Percentiles rank a stretch among this genome's conserved stretches.
phyloP scores from a whole-genome alignment of 768 basidiomycete genomes.

The Nidula microcarpa region DNA sequence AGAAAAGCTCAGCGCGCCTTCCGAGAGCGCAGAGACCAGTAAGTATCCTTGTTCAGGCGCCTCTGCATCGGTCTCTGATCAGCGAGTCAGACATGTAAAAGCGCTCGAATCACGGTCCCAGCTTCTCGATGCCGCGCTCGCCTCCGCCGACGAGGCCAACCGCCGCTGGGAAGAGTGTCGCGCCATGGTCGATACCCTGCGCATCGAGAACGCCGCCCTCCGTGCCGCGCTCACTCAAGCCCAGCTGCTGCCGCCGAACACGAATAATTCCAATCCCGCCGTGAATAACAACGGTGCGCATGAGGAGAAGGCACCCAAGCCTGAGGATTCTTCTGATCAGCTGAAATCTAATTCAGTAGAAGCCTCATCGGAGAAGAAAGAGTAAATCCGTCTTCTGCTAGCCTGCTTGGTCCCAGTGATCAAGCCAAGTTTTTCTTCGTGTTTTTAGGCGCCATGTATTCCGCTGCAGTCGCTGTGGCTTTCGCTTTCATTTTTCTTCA shows the following conservation, averaged over 20 bases:
- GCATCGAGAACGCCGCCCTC: conserved; percentile 78
- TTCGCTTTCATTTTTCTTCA: no score
- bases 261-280: conserved; percentile 6
- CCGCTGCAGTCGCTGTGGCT: no score
- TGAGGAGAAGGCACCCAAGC: conserved; percentile 22
- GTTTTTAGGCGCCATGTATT: no score
- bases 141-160: conserved; percentile 85
- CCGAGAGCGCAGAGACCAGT: conserved; percentile 88
- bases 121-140: conserved; percentile 80
- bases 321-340: conserved; percentile 18
- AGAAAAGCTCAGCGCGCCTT: conserved; percentile 92
- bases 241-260: conserved; percentile 32
- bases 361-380: conserved; percentile 12
- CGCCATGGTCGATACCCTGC: conserved; percentile 83
- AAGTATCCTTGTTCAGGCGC: conserved; percentile 23
- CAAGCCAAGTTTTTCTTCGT: no score
- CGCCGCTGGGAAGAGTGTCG: conserved; percentile 89
- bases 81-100: conserved; percentile 68
- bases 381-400: conserved; percentile 1
- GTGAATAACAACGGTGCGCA: conserved; percentile 18
- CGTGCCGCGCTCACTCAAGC: conserved; percentile 62
- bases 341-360: conserved; percentile 22
- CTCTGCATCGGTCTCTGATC: conserved; percentile 2
- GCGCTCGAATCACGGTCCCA: conserved; percentile 83
- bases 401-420: no score